Evolutionary conservation across 2,329 filamentous ascomycete species (phyloP).

Genomic region (Neophaeococcomyces aloes): DNA sequence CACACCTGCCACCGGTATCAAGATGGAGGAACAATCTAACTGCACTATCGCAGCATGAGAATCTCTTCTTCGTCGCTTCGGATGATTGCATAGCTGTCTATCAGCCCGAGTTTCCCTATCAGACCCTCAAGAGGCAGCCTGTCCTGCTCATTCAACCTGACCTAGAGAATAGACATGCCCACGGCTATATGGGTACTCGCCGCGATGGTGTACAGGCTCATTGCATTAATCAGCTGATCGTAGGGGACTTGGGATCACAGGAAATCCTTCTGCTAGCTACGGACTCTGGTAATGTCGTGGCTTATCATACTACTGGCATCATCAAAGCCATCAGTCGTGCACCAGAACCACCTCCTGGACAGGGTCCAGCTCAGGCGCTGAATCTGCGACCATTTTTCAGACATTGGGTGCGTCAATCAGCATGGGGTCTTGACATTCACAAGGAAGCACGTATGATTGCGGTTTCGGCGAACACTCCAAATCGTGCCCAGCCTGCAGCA

Average conservation of each 20-base stretch:
- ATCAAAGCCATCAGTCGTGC: slow-evolving; percentile 34
- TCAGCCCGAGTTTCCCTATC: slow-evolving; percentile 32
- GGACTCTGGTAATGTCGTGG: slow-evolving; percentile 66
- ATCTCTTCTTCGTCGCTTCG: slow-evolving; percentile 37
- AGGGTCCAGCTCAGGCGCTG: slow-evolving; percentile 25
- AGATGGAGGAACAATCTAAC: slow-evolving; percentile 38
- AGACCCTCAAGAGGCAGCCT: slow-evolving; percentile 30
- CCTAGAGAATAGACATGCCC: slow-evolving; percentile 31
- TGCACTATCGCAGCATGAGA: slow-evolving; percentile 37
- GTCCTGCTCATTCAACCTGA: slow-evolving; percentile 34
- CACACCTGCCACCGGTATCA: slow-evolving; percentile 25
- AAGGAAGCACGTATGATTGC: slow-evolving; percentile 72
- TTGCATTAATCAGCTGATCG: slow-evolving; percentile 57
- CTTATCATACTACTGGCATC: slow-evolving; percentile 53
- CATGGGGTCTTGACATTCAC: slow-evolving; percentile 84
- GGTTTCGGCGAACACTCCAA: slow-evolving; percentile 61
- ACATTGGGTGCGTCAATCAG: slow-evolving; percentile 64
- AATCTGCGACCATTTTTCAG: slow-evolving; percentile 52
- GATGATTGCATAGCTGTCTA: slow-evolving; percentile 34
- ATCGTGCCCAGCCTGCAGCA: slow-evolving; percentile 9
- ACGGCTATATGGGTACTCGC: slow-evolving; percentile 44
- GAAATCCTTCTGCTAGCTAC: slow-evolving; percentile 59
- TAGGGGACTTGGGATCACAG: slow-evolving; percentile 57
- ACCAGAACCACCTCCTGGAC: slow-evolving; percentile 14
- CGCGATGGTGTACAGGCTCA: slow-evolving; percentile 36